Conservation (phyloP, 768 basidiomycete genomes). For the Peribolospora kevripleyi region DNA sequence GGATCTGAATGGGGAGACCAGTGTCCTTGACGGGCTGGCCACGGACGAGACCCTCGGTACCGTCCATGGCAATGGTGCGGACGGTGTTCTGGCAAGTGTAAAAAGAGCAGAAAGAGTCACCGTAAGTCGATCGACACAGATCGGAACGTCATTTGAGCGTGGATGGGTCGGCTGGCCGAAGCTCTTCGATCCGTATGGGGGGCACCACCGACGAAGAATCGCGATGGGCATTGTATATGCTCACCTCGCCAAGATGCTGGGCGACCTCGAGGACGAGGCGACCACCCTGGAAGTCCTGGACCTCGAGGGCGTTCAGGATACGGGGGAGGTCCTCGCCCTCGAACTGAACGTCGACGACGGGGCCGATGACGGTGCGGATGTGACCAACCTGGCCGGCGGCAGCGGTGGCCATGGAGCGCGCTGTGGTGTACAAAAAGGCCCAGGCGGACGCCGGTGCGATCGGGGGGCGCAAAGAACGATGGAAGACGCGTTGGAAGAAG, state of each 20-base stretch:
- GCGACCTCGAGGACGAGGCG: conserved; percentile 98
- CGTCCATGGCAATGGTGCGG: conserved; percentile 98
- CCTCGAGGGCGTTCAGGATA: conserved; percentile 96
- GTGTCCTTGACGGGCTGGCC: conserved; percentile 94
- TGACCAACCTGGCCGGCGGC: conserved; percentile 44
- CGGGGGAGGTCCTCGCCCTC: conserved; percentile 83
- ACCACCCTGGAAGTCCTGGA: conserved; percentile 76
- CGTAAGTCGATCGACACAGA: too few relatives aligned
- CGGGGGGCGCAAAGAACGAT: not conserved
- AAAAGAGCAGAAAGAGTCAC: too few relatives aligned
- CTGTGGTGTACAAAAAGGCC: conserved; percentile 18
- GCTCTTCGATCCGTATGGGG: too few relatives aligned
- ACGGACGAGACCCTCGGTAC: conserved; percentile 99
- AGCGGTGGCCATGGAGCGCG: conserved; percentile 78
- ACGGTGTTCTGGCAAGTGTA: conserved; percentile 43
- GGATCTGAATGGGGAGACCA: conserved; percentile 84
- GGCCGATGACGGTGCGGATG: conserved; percentile 99
- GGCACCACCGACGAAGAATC: too few relatives aligned
- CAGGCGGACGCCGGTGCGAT: not conserved
- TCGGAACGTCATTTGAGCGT: too few relatives aligned
- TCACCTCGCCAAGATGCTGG: conserved; percentile 68
- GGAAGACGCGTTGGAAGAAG: too few relatives aligned
- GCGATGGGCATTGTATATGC: too few relatives aligned
- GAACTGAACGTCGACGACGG: conserved; percentile 90
- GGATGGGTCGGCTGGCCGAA: too few relatives aligned